phyloP scores from a whole-genome alignment of 805 yeast species.

The Zygosaccharomyces rouxii region DNA sequence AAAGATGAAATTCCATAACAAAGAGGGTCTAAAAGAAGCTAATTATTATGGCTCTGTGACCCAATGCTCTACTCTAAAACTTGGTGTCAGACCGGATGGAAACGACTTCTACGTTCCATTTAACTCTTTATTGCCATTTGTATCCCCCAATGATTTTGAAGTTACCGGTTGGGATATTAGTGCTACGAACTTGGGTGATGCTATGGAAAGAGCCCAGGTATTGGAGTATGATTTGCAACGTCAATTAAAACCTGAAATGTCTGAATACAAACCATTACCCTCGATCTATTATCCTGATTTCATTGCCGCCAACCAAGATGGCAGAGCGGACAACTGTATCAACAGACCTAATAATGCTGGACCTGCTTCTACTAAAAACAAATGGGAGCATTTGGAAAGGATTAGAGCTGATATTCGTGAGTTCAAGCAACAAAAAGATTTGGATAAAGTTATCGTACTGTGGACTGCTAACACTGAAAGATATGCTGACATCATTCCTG shows the following conservation, averaged over 20 bases:
- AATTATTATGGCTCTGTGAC: constrained; percentile 94
- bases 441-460: constrained; percentile 83
- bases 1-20: constrained; percentile 71
- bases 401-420: constrained; percentile 78
- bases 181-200: constrained; percentile 61
- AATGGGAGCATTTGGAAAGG: constrained; percentile 86
- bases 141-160: constrained; percentile 83
- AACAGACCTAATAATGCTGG: constrained; percentile 43
- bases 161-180: constrained; percentile 95
- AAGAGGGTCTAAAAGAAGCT: constrained; percentile 66
- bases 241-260: constrained; percentile 62
- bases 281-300: constrained; percentile 94
- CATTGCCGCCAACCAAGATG: constrained; percentile 91
- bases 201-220: constrained; percentile 82
- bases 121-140: constrained; percentile 82
- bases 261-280: constrained; percentile 63
- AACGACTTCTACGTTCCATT: constrained; percentile 90
- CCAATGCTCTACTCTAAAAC: constrained; percentile 82
- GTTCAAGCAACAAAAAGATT: constrained; percentile 64
- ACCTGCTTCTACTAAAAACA: constrained; percentile 50
- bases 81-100: constrained; percentile 79
- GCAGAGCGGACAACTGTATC: constrained; percentile 83
- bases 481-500: constrained; percentile 68
- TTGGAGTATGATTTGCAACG: constrained; percentile 80
- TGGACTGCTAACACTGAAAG: constrained; percentile 99